Percentiles rank a stretch among this genome's conserved stretches.
phyloP scores from a whole-genome alignment of 1,284 basidiomycete species.

The Naganishia cerealis region DNA sequence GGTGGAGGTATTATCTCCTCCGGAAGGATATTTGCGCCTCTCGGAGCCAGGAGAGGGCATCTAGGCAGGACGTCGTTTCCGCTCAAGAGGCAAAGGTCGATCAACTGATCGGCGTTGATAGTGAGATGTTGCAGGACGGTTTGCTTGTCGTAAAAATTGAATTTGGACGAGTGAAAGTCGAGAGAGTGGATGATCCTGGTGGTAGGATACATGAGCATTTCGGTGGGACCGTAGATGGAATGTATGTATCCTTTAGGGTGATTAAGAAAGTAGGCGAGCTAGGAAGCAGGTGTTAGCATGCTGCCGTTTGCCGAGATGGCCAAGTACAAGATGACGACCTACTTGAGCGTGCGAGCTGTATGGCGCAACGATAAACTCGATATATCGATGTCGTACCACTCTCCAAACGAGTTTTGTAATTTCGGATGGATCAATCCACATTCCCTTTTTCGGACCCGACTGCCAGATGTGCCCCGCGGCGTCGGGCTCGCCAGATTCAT shows the following conservation, averaged over 20 bases:
- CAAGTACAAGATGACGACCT: constrained; percentile 41
- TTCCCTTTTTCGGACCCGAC: constrained; percentile 59
- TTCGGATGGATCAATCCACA: constrained; percentile 69
- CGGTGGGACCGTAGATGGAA: constrained; percentile 86
- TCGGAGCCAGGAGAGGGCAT: constrained; percentile 14
- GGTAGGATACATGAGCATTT: constrained; percentile 83
- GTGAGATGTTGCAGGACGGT: constrained; percentile 72
- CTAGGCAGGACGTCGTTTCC: constrained; percentile 78
- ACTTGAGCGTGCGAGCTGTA: constrained; percentile 94
- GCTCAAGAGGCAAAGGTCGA: constrained; percentile 87
- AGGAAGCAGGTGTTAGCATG: constrained; percentile 25
- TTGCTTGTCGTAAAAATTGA: constrained; percentile 83
- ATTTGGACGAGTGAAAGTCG: constrained; percentile 64
- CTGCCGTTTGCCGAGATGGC: background rate
- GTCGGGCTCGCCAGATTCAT: constrained; percentile 84
- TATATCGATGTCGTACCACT: constrained; percentile 89
- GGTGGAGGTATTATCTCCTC: constrained; percentile 75
- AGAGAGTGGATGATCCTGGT: constrained; percentile 88
- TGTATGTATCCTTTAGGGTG: constrained; percentile 94
- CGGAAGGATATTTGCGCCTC: constrained; percentile 1
- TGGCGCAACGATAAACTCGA: constrained; percentile 94
- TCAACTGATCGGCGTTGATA: constrained; percentile 84
- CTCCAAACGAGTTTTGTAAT: constrained; percentile 87
- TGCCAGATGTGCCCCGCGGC: constrained; percentile 80
- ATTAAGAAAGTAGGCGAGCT: constrained; percentile 91